Percentiles rank a stretch among this genome's conserved stretches.
phyloP scores from a whole-genome alignment of 2,329 filamentous ascomycete species.

The Aspergillus neoniger region DNA sequence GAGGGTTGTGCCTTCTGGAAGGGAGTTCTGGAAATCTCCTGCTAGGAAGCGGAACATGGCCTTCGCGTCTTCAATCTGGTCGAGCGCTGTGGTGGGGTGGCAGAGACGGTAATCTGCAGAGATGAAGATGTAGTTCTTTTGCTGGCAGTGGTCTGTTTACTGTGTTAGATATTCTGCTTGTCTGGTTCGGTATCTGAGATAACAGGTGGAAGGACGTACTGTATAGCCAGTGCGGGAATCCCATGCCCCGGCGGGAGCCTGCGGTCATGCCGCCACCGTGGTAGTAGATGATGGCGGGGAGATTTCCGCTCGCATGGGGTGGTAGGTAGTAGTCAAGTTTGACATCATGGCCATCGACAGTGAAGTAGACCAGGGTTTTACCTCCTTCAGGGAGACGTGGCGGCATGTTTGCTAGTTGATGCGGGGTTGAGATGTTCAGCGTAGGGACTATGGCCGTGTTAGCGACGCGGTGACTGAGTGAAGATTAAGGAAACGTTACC shows the following conservation, averaged over 20 bases:
- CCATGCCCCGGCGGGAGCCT: constrained; percentile 18
- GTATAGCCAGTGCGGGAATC: constrained; percentile 20
- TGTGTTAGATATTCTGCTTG: neutral
- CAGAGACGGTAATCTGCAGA: constrained; percentile 26
- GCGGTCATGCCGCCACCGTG: constrained; percentile 28
- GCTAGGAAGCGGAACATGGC: constrained; percentile 19
- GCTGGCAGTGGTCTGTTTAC: constrained; percentile 22
- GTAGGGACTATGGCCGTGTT: neutral
- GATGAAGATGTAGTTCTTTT: constrained; percentile 25
- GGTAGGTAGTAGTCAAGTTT: constrained; percentile 26
- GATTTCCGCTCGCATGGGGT: constrained; percentile 1
- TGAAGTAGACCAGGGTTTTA: constrained; percentile 22
- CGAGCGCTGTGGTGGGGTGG: constrained; percentile 22
- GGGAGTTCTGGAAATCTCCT: constrained; percentile 8
- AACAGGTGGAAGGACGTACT: constrained; percentile 5
- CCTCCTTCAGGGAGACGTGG: constrained; percentile 1
- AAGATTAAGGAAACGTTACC: neutral
- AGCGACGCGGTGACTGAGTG: neutral
- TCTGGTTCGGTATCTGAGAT: too few species aligned
- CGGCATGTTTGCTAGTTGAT: neutral
- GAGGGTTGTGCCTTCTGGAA: constrained; percentile 11
- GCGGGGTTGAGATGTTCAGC: neutral
- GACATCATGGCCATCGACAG: constrained; percentile 20
- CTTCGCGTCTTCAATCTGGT: constrained; percentile 25
- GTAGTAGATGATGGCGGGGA: constrained; percentile 26